phyloP scores from a whole-genome alignment of 2,329 filamentous ascomycete species.

The Sporothrix schenckii region DNA sequence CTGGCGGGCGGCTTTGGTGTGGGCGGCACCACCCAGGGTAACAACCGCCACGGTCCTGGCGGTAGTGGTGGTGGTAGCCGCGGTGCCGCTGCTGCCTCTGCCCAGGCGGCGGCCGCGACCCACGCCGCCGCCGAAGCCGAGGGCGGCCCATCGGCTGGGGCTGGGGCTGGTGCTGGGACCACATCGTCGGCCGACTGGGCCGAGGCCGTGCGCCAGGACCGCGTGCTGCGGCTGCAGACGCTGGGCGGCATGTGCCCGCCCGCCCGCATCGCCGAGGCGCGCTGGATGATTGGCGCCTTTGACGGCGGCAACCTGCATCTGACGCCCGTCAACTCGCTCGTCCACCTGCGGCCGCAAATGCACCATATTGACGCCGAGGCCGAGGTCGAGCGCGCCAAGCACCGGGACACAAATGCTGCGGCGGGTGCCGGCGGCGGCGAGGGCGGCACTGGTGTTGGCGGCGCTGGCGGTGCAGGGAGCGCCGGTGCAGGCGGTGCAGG shows the following conservation, averaged over 20 bases:
- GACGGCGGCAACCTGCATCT: conserved; percentile 81
- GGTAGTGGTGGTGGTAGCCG: neutral
- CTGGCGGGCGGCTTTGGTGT: conserved; percentile 74
- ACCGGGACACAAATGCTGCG: conserved; percentile 41
- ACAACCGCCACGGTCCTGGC: conserved; percentile 38
- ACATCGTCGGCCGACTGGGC: conserved; percentile 59
- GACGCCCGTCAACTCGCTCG: conserved; percentile 77
- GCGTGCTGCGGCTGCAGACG: conserved; percentile 78
- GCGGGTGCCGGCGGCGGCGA: conserved; percentile 35
- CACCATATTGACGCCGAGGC: conserved; percentile 86
- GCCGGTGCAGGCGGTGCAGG: conserved; percentile 45
- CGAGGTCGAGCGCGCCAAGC: conserved; percentile 63
- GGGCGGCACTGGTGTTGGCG: conserved; percentile 39
- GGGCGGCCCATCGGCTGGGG: conserved; percentile 2
- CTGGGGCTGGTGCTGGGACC: neutral
- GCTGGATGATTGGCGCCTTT: conserved; percentile 94
- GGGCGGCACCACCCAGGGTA: conserved; percentile 46
- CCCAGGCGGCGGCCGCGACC: conserved; percentile 32
- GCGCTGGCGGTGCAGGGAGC: conserved; percentile 41
- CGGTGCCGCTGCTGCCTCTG: neutral
- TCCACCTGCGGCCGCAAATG: conserved; percentile 87
- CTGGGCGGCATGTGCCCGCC: conserved; percentile 65
- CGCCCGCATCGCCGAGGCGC: conserved; percentile 69
- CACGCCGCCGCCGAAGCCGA: conserved; percentile 28
- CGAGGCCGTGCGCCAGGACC: conserved; percentile 68